Base-by-base conservation (phyloP, 352 stramenopile genomes). In the Phytophthora agathidicida region DNA sequence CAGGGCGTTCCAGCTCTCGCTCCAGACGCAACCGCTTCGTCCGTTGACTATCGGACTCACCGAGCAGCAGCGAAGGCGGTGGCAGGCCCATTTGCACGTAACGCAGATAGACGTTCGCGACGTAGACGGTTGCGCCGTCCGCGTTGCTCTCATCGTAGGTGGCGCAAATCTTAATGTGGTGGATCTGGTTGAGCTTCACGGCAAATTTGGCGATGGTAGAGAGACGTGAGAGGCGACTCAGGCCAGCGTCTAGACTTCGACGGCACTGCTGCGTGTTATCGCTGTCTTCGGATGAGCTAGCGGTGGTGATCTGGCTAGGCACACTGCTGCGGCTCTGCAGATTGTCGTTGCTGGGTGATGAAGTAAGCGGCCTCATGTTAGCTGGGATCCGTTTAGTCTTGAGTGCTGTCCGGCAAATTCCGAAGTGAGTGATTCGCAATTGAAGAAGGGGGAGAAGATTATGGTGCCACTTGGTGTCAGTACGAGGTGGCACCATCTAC, bases 181-280 rank as follows among this genome's bases (percentile, higher is more conserved):
- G 60, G 60, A 87, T 77, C 52, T 86, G 79, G 62, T 89, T 86
- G 43, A 89, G 70, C 37, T 72, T 58, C 44, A 85, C 43, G 7
- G 79, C 72, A 59, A 68, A 75, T 37, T 70, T 84, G 44, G 74
- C 67, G 50, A 52, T 72, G 58, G 55, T 70, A n/a, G 77, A 87
- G 31, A 86, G 68, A 6, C 60, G 59, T 44, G 68, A 77, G 22
- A 89, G 66, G 16, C 59, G 23, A 17, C 36, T 30, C 19, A 53
- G 32, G 26, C 6, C 10, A 7, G 24, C 11, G 17, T 59, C 37
- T 22, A 52, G 22, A 17, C 42, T 44, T 19, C 13, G 36, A n/a
- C 13, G 50, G 39, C n/a, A 9, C 17, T 35, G 36, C 16, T 56
- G 42, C 8, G 13, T 11, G 33, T 61, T 36, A 32, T 65, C 39